Evolutionary conservation across 2,329 filamentous ascomycete species (phyloP).

Genomic region (Trichoderma hamatum): DNA sequence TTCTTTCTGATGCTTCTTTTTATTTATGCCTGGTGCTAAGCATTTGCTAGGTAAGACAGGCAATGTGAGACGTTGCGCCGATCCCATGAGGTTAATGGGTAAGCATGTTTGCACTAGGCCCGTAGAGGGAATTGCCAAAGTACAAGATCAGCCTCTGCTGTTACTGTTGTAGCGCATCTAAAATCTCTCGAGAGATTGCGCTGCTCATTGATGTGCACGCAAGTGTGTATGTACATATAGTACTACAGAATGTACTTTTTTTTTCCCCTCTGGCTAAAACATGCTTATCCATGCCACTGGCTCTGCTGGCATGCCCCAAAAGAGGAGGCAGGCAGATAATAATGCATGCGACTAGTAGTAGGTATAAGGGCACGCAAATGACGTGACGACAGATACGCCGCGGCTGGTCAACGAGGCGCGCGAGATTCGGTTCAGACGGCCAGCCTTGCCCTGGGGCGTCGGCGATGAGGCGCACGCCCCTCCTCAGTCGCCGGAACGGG

Average conservation of each 20-base stretch:
- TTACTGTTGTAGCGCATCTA: not conserved
- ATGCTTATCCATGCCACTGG: conserved; percentile 15
- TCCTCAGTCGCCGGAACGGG: not conserved
- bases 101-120: conserved; percentile 24
- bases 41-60: not conserved
- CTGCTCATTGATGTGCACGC: not conserved
- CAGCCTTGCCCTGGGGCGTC: conserved; percentile 6
- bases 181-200: not conserved
- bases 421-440: conserved; percentile 22
- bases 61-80: conserved; percentile 11
- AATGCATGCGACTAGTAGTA: not conserved
- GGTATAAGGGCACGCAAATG: conserved; percentile 1
- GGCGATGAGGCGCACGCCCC: not conserved
- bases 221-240: too few species aligned
- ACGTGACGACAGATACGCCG: conserved; percentile 21
- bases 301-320: not conserved
- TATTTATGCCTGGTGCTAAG: not conserved
- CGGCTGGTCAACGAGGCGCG: conserved; percentile 3
- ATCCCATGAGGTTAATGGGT: conserved; percentile 20
- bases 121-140: not conserved
- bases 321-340: not conserved
- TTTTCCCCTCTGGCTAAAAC: not conserved
- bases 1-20: conserved; percentile 17
- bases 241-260: not conserved
- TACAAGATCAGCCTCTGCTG: not conserved